Percentiles rank a stretch among this genome's conserved stretches.
phyloP scores from a whole-genome alignment of 2,329 filamentous ascomycete genomes.

The Talaromyces sp. region DNA sequence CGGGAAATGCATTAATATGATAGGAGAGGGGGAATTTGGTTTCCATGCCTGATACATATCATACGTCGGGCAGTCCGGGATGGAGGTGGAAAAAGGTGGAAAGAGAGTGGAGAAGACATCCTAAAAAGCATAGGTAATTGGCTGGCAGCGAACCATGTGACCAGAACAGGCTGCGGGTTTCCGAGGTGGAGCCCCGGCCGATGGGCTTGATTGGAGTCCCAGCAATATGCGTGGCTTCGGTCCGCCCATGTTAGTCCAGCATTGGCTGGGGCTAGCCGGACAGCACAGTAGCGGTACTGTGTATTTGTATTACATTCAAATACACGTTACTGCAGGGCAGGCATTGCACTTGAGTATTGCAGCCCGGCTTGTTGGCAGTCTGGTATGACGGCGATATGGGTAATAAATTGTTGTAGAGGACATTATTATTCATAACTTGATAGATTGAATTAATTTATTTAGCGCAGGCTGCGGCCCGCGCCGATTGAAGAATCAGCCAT shows the following conservation, averaged over 20 bases:
- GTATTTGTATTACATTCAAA: conserved; percentile 1
- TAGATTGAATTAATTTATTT: too few relatives aligned
- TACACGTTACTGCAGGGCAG: too few relatives aligned
- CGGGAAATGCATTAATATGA: too few relatives aligned
- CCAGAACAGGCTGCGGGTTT: conserved; percentile 11
- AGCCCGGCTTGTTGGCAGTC: too few relatives aligned
- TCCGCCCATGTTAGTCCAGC: conserved; percentile 5
- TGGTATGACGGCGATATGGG: neutral
- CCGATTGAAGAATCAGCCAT: neutral
- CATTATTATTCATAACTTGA: too few relatives aligned
- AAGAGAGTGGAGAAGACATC: neutral
- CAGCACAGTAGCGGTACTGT: too few relatives aligned
- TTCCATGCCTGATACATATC: neutral
- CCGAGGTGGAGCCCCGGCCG: conserved; percentile 4
- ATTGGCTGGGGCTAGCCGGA: neutral
- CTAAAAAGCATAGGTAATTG: neutral
- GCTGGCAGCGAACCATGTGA: conserved; percentile 8
- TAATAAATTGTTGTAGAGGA: neutral
- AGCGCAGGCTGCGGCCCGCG: neutral
- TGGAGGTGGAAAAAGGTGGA: neutral
- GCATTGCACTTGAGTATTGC: too few relatives aligned
- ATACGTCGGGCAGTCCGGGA: neutral
- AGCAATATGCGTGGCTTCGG: conserved; percentile 12
- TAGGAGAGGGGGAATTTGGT: neutral
- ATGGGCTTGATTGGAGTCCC: conserved; percentile 9